Evolutionary conservation across 768 basidiomycete species (phyloP), one percentile per base, ranked within the genome.

Genomic region (Leccinum ochraceum): DNA sequence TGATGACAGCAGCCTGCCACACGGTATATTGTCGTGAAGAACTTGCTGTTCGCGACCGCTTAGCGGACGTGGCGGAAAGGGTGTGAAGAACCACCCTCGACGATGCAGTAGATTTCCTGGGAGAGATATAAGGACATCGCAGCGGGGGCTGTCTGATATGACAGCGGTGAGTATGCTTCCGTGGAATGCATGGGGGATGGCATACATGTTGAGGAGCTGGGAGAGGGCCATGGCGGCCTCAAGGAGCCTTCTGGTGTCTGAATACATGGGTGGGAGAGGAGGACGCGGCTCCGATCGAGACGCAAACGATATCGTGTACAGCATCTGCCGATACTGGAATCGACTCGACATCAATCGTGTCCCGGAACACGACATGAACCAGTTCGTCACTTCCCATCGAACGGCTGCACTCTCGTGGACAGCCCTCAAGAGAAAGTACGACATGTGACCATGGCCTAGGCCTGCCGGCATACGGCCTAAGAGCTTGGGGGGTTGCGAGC

Each of bases 81-180:
- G 71, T 93, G 87, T 1, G 80, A 74, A 37, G 83, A 74, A n/a
- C 87, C 85, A 51, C 86, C 86, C 74, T 93, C 88, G 62, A 92
- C 90, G 71, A 94, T 86, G 72, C 92, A 94, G 63, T 81, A 87
- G 56, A 94, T 89, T 75, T 94, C 92, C 92, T 94, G 73, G 6
- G 13, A n/a, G 51, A 26, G 46, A 28, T n/a, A 42, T 72, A 60
- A 69, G 66, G 68, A 87, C 92, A 70, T 92, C 87, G 63, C 86
- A 75, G 48, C 86, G 83, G 48, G 86, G 78, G 66, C 76, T 81
- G 66, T 86, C 86, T 42, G 89, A 82, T 52, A 94, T 80, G 37
- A 87, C 76, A 26, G 92, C 88, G 34, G 86, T 84, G 65, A 92
- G 76, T 60, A 92, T 75, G 67, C 81, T 88, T 13, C 92, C 92